Evolutionary conservation across 805 yeast species (phyloP).

Genomic region (Schizosaccharomyces japonicus): DNA sequence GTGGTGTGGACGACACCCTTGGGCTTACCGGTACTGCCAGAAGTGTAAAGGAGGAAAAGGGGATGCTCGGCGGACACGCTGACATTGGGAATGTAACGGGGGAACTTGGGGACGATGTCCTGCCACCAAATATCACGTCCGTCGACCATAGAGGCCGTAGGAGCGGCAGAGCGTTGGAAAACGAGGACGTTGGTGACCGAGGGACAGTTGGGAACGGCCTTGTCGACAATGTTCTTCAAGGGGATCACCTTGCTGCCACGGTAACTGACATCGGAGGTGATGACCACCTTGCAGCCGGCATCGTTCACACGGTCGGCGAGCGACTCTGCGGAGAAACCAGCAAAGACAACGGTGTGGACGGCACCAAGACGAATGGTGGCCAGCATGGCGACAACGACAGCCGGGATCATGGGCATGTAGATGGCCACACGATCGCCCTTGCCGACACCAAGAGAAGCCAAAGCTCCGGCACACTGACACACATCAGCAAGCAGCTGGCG

Average conservation of each 20-base stretch:
- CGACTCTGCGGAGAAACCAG: slow-evolving; percentile 88
- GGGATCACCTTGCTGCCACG: slow-evolving; percentile 87
- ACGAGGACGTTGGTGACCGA: slow-evolving; percentile 64
- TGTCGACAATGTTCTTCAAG: slow-evolving; percentile 86
- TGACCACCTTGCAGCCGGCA: slow-evolving; percentile 63
- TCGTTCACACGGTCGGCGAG: slow-evolving; percentile 73
- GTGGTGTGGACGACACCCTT: slow-evolving; percentile 93
- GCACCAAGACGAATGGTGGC: slow-evolving; percentile 92
- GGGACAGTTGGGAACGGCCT: slow-evolving; percentile 53
- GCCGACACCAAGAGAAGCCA: slow-evolving; percentile 61
- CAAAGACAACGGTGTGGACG: slow-evolving; percentile 83
- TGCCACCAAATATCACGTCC: slow-evolving; percentile 94
- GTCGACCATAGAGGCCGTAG: slow-evolving; percentile 41
- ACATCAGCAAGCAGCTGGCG: slow-evolving; percentile 71
- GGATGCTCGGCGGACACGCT: slow-evolving; percentile 88
- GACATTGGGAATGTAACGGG: slow-evolving; percentile 66
- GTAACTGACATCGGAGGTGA: slow-evolving; percentile 85
- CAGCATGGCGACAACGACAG: slow-evolving; percentile 78
- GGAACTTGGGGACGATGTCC: slow-evolving; percentile 58
- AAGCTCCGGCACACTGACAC: slow-evolving; percentile 62
- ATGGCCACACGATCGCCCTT: slow-evolving; percentile 95
- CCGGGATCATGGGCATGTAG: slow-evolving; percentile 93
- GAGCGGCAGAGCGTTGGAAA: slow-evolving; percentile 58
- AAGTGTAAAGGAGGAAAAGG: slow-evolving; percentile 78
- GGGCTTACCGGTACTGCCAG: slow-evolving; percentile 96